A percentile compares a stretch with the other conserved stretches of the same genome.
Conservation (phyloP, 2,329 filamentous ascomycete species). For the Pyrenochaeta sp. region DNA sequence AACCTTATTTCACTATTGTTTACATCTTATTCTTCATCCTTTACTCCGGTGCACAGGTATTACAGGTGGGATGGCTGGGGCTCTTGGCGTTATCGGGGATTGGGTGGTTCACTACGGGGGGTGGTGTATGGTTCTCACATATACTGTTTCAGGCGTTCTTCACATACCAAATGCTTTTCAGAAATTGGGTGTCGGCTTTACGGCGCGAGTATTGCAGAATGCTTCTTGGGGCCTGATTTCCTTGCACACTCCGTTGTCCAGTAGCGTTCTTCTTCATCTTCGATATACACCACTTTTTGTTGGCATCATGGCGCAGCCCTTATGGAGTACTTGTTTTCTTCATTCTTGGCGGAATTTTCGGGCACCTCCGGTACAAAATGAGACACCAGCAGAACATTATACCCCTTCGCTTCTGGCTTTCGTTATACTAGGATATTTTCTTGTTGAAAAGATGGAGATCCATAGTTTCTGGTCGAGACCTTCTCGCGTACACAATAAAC, state of each 20-base stretch:
- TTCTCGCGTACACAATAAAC: slow-evolving; percentile 8
- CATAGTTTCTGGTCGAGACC: slow-evolving; percentile 5
- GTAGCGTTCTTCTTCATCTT: neutral
- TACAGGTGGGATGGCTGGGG: slow-evolving; percentile 1
- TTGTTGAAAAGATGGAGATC: slow-evolving; percentile 13
- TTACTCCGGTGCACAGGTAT: slow-evolving; percentile 20
- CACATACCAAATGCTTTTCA: slow-evolving; percentile 13
- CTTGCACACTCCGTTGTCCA: slow-evolving; percentile 5
- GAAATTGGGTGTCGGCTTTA: slow-evolving; percentile 16
- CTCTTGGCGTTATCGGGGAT: slow-evolving; percentile 12
- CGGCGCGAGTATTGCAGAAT: slow-evolving; percentile 16
- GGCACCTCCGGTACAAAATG: neutral
- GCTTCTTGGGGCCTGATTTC: slow-evolving; percentile 8
- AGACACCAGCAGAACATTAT: slow-evolving; percentile 14
- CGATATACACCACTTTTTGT: slow-evolving; percentile 5
- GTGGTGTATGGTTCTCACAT: slow-evolving; percentile 22
- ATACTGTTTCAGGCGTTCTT: slow-evolving; percentile 22
- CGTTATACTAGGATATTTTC: slow-evolving; percentile 13
- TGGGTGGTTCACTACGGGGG: slow-evolving; percentile 12
- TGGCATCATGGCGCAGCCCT: slow-evolving; percentile 6
- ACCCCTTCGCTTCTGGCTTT: slow-evolving; percentile 8
- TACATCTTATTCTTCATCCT: slow-evolving; percentile 7
- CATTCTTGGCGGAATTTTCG: slow-evolving; percentile 1
- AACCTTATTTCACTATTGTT: slow-evolving; percentile 7
- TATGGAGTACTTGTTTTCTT: neutral